Conservation (phyloP, 441 rosid genomes). For the Aquilaria agallochum region DNA sequence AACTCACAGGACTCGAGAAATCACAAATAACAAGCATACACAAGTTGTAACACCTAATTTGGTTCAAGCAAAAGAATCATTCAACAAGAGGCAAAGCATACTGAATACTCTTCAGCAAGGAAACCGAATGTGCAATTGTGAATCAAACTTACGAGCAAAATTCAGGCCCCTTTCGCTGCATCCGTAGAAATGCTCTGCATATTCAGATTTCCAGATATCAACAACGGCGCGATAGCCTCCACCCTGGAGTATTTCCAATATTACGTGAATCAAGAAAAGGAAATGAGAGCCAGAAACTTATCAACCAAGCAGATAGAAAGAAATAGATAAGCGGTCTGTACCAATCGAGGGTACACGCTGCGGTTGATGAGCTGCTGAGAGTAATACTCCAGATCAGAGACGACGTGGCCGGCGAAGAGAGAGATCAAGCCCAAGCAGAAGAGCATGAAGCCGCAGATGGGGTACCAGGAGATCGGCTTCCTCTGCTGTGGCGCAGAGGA, state of each 20-base stretch:
- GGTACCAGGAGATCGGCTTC: constrained; percentile 59
- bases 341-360: constrained; percentile 27
- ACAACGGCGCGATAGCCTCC: constrained; percentile 46
- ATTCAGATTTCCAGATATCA: constrained; percentile 88
- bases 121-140: too few species aligned
- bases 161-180: constrained; percentile 77
- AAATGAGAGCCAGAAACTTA: too few species aligned
- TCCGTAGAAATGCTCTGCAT: constrained; percentile 59
- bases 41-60: too few species aligned
- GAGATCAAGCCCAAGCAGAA: constrained; percentile 85
- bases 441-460: constrained; percentile 81
- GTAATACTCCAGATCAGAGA: constrained; percentile 95
- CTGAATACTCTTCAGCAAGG: too few species aligned
- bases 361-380: constrained; percentile 71
- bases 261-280: not conserved
- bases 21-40: too few species aligned
- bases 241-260: constrained; percentile 30
- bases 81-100: too few species aligned
- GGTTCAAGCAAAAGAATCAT: too few species aligned
- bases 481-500: constrained; percentile 38
- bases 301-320: constrained; percentile 7
- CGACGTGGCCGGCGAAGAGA: constrained; percentile 89
- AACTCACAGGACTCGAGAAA: too few species aligned
- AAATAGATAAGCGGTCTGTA: constrained; percentile 12
- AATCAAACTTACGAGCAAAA: constrained; percentile 50